Evolutionary conservation across 2,329 filamentous ascomycete genomes (phyloP), one percentile per base, ranked within the genome.

Genomic region (Alternaria triticina): DNA sequence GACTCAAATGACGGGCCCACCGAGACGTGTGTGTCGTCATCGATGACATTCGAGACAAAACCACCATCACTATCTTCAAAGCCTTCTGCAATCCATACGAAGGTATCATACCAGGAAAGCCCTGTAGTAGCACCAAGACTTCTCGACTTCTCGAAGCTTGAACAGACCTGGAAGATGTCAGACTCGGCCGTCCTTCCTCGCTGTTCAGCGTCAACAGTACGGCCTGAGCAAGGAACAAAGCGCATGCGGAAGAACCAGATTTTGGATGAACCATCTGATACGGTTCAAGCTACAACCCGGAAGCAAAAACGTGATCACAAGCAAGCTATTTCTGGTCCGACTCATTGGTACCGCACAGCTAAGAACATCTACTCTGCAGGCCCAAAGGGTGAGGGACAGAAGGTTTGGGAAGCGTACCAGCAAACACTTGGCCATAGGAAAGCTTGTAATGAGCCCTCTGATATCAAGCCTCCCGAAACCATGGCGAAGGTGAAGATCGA

Each of bases 331-430:
- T 33, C n/a, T 1, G 15, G 13, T 25, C 40, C 44, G 15, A 23
- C 22, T 5, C 22, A 22, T 13, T 51, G 43, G 17, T 69, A 62
- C 30, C 64, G 59, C 22, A 54, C 51, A 6, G 68, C 65, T 11
- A 71, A 65, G 50, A 62, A 64, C 2, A 72, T 76, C 22, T 76
- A 76, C 45, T 25, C 62, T 11, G 30, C 52, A 17, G 72, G 74
- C 1, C 74, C 73, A 13, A 40, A 70, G 55, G 73, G 73, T n/a
- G 75, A 77, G 66, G 70, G 70, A 5, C 69, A 75, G 23, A 61
- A 70, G 17, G 46, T 74, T 13, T 73, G 71, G 71, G 62, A 57
- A 49, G 63, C 61, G 12, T 64, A 72, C 8, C 65, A 64, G 51
- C 50, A 46, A 33, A 49, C 51, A 33, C 61, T 66, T 3, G 68